phyloP scores from a whole-genome alignment of 2,329 filamentous ascomycete species.

The Hypoxylon sp. region DNA sequence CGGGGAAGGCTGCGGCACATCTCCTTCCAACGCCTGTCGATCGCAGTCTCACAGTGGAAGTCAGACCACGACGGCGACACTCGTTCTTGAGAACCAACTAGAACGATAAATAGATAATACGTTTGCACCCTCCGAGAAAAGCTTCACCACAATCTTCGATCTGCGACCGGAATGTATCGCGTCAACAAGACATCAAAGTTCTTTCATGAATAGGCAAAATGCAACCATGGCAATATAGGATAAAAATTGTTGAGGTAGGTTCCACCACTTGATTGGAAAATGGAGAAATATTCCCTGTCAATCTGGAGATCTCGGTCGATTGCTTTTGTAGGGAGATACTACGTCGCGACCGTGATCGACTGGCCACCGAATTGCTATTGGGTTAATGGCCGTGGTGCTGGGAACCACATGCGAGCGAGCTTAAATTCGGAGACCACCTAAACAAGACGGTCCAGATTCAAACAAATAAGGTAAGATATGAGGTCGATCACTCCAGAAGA shows the following conservation, averaged over 20 bases:
- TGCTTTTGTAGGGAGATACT: constrained; percentile 31
- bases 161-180: constrained; percentile 13
- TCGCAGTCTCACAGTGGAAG: constrained; percentile 25
- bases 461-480: constrained; percentile 15
- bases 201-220: constrained; percentile 44
- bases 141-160: neutral
- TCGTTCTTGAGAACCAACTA: constrained; percentile 17
- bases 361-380: constrained; percentile 29
- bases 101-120: constrained; percentile 17
- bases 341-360: constrained; percentile 32
- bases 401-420: constrained; percentile 25
- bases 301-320: constrained; percentile 29
- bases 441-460: constrained; percentile 32
- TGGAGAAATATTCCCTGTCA: constrained; percentile 29
- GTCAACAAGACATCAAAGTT: constrained; percentile 30
- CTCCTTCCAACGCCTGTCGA: constrained; percentile 25
- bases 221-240: constrained; percentile 43
- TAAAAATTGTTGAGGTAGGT: constrained; percentile 37
- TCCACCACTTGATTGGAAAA: constrained; percentile 36
- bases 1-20: constrained; percentile 27
- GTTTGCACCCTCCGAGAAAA: constrained; percentile 26
- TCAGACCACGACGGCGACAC: constrained; percentile 26
- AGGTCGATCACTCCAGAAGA: constrained; percentile 34
- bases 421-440: constrained; percentile 31
- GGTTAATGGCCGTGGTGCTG: constrained; percentile 24